phyloP scores from a whole-genome alignment of 441 rosid species.

The Eutrema salsugineum region DNA sequence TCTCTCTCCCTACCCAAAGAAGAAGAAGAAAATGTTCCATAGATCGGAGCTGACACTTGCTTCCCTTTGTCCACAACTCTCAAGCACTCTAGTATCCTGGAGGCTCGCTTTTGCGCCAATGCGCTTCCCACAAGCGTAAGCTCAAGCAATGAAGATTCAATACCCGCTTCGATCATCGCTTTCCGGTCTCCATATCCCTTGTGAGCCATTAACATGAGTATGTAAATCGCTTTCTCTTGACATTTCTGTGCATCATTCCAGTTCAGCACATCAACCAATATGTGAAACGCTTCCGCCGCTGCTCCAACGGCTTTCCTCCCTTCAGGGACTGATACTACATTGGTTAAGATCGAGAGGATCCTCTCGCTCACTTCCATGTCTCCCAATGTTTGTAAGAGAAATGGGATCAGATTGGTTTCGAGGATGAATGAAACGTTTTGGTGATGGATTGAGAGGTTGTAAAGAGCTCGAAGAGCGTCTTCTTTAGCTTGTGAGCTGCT shows the following conservation, averaged over 20 bases:
- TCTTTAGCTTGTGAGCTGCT: conserved; percentile 63
- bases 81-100: conserved; percentile 76
- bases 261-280: conserved; percentile 74
- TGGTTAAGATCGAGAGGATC: conserved; percentile 65
- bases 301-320: conserved; percentile 65
- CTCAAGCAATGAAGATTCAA: conserved; percentile 80
- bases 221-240: conserved; percentile 87
- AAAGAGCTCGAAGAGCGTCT: conserved; percentile 85
- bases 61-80: conserved; percentile 79
- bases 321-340: conserved; percentile 62
- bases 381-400: conserved; percentile 58
- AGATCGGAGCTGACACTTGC: conserved; percentile 86
- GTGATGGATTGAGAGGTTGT: conserved; percentile 70
- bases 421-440: conserved; percentile 49
- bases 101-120: conserved; percentile 85
- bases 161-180: conserved; percentile 90
- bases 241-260: conserved; percentile 86
- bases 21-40: conserved; percentile 53
- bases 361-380: conserved; percentile 88
- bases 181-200: conserved; percentile 68
- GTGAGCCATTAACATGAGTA: conserved; percentile 89
- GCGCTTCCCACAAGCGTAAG: conserved; percentile 79
- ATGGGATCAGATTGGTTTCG: conserved; percentile 60
- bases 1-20: conserved; percentile 42
- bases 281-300: conserved; percentile 53